Conservation (phyloP, 2,329 filamentous ascomycete species). For the Zymoseptoria tritici region DNA sequence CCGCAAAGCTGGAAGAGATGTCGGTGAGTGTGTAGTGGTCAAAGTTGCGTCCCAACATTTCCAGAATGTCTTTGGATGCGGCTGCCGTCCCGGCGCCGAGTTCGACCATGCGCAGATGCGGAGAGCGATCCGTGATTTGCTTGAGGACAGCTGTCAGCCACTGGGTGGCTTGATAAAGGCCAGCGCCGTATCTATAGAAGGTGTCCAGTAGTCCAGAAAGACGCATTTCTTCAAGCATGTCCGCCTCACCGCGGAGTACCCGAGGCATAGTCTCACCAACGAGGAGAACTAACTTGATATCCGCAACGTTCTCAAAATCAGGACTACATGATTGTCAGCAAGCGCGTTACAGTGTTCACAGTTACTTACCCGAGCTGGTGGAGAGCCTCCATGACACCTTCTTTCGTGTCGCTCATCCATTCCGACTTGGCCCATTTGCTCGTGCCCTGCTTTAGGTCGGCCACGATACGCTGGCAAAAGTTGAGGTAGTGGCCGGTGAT, state of each 20-base stretch:
- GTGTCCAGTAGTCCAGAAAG: slow-evolving; percentile 29
- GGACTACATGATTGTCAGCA: not conserved
- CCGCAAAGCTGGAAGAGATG: slow-evolving; percentile 36
- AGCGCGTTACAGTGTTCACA: not conserved
- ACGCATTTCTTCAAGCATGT: slow-evolving; percentile 32
- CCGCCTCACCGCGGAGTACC: slow-evolving; percentile 28
- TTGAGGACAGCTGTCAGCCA: not conserved
- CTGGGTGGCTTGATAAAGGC: not conserved
- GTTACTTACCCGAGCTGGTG: not conserved
- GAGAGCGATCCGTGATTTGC: slow-evolving; percentile 32
- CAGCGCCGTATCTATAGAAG: slow-evolving; percentile 26
- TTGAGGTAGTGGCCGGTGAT: not conserved
- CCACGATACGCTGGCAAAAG: not conserved
- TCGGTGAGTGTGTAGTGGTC: slow-evolving; percentile 41
- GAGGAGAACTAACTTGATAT: not conserved
- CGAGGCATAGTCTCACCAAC: slow-evolving; percentile 29
- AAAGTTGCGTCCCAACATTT: slow-evolving; percentile 17
- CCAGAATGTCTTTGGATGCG: slow-evolving; percentile 32
- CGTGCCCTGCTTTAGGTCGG: not conserved
- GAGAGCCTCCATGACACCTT: not conserved
- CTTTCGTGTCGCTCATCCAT: not conserved
- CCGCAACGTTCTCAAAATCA: not conserved
- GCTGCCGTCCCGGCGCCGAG: slow-evolving; percentile 40
- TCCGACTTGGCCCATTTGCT: not conserved
- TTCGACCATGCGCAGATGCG: slow-evolving; percentile 37